Conservation (phyloP, 192 early-diverging fungal species). For the Chytriomyces sp. region DNA sequence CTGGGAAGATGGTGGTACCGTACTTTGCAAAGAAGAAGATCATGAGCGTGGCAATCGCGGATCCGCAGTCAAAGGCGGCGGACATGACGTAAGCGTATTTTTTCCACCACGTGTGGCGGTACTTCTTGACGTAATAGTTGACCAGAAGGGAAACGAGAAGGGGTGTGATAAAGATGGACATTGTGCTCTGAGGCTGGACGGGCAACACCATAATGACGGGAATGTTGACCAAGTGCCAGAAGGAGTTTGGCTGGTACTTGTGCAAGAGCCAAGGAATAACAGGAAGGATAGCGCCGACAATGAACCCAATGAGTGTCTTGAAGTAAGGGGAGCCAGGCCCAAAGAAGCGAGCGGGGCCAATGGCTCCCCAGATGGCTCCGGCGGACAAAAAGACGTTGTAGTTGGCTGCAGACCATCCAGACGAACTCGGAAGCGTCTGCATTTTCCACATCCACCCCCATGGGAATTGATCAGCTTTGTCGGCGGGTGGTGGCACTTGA, state of each 20-base stretch:
- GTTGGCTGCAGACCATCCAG: slow-evolving; percentile 14
- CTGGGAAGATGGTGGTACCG: background rate
- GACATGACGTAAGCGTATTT: slow-evolving; percentile 72
- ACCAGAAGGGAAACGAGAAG: background rate
- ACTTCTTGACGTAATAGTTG: slow-evolving; percentile 16
- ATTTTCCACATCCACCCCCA: slow-evolving; percentile 59
- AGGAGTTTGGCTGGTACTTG: slow-evolving; percentile 23
- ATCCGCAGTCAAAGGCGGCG: slow-evolving; percentile 60
- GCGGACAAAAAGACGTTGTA: slow-evolving; percentile 64
- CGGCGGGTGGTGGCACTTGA: slow-evolving; percentile 32
- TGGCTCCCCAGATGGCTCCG: slow-evolving; percentile 74
- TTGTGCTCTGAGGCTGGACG: background rate
- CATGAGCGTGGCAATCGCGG: slow-evolving; percentile 36
- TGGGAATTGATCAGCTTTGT: slow-evolving; percentile 66
- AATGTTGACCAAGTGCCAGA: slow-evolving; percentile 33
- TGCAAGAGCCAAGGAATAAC: slow-evolving; percentile 35
- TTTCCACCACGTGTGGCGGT: slow-evolving; percentile 48
- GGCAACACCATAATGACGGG: slow-evolving; percentile 17
- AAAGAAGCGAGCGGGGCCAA: slow-evolving; percentile 65
- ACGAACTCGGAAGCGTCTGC: slow-evolving; percentile 49
- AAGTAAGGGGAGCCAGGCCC: slow-evolving; percentile 32
- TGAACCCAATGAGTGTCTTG: slow-evolving; percentile 11
- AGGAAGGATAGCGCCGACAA: slow-evolving; percentile 31
- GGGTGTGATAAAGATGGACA: slow-evolving; percentile 1
- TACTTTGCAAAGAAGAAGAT: slow-evolving; percentile 26